Percentiles rank a stretch among this genome's conserved stretches.
Conservation (phyloP, 257 asterid genomes). For the Anisodus tanguticus region DNA sequence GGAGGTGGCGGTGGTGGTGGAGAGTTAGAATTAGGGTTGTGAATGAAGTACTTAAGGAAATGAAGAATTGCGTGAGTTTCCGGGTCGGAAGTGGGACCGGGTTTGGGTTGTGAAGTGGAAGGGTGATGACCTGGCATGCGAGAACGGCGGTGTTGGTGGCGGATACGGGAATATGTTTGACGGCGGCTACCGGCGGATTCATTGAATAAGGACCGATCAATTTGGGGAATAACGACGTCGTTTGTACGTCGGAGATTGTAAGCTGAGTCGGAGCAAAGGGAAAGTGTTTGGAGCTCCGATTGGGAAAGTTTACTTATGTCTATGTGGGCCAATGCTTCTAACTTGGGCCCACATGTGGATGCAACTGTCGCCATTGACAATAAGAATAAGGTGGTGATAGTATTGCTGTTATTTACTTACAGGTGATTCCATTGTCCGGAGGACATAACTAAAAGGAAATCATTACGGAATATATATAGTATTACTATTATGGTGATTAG, state of each 20-base stretch:
- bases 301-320: conserved; percentile 68
- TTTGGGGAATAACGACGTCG: conserved; percentile 62
- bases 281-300: conserved; percentile 79
- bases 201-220: conserved; percentile 80
- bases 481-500: neutral
- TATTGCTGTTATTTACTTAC: neutral
- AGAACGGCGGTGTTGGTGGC: conserved; percentile 63
- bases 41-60: conserved; percentile 67
- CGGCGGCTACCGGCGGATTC: conserved; percentile 93
- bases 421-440: neutral
- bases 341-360: conserved; percentile 44
- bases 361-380: conserved; percentile 54
- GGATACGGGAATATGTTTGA: conserved; percentile 77
- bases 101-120: conserved; percentile 44
- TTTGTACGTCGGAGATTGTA: conserved; percentile 53
- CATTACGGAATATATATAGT: neutral
- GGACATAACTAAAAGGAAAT: neutral
- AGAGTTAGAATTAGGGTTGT: conserved; percentile 53
- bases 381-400: neutral
- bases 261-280: conserved; percentile 61
- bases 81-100: conserved; percentile 61
- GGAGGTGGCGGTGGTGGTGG: conserved; percentile 67
- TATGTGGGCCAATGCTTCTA: conserved; percentile 54
- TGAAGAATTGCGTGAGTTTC: conserved; percentile 70
- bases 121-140: conserved; percentile 70